phyloP scores from a whole-genome alignment of 768 basidiomycete species.

The Leccinellum luteum region DNA sequence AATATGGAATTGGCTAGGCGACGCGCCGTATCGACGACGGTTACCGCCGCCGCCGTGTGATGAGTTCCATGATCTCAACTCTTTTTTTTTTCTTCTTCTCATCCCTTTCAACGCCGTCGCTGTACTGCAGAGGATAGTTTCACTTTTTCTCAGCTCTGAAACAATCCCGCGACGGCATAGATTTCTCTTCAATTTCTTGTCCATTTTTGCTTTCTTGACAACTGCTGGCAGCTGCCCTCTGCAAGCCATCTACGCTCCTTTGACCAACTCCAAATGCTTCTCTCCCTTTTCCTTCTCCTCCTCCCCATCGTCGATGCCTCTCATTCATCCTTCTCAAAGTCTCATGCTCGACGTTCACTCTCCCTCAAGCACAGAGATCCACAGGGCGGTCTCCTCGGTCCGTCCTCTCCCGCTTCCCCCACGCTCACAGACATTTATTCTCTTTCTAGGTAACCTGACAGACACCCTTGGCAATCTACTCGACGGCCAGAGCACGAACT shows the following conservation, averaged over 20 bases:
- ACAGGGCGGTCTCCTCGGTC: conserved; percentile 18
- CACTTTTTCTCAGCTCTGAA: background rate
- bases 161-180: background rate
- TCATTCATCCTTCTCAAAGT: conserved; percentile 38
- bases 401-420: conserved; percentile 3
- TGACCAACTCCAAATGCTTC: conserved; percentile 15
- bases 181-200: background rate
- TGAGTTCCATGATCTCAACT: background rate
- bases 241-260: conserved; percentile 41
- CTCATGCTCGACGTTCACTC: conserved; percentile 32
- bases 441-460: background rate
- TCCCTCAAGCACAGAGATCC: conserved; percentile 21
- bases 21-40: background rate
- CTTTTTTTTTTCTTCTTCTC: background rate
- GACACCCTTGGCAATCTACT: background rate
- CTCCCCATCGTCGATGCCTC: conserved; percentile 30
- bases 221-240: background rate
- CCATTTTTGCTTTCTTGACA: background rate
- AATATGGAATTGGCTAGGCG: background rate
- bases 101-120: background rate
- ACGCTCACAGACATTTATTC: background rate
- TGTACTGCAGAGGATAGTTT: background rate
- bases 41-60: background rate
- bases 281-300: conserved; percentile 30
- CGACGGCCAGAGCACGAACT: background rate